Evolutionary conservation across 352 stramenopile genomes (phyloP).

Genomic region (Globisporangium echinulatum): DNA sequence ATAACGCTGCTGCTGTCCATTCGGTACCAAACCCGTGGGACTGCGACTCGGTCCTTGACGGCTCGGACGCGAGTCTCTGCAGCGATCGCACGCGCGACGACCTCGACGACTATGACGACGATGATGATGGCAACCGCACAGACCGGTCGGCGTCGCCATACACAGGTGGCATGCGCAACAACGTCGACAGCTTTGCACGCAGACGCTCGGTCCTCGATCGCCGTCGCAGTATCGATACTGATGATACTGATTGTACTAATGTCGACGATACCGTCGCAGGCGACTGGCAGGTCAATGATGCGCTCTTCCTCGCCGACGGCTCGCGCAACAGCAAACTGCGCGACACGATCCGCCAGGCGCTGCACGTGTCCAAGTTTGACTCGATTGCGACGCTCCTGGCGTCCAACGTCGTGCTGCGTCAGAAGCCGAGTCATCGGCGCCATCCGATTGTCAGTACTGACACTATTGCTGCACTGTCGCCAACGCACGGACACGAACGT

Average conservation of each 20-base stretch:
- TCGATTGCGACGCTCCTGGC: slow-evolving; percentile 85
- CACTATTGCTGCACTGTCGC: neutral
- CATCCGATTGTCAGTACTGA: neutral
- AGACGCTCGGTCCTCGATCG: slow-evolving; percentile 9
- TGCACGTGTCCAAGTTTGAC: slow-evolving; percentile 88
- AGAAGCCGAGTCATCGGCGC: slow-evolving; percentile 20
- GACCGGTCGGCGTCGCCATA: no score
- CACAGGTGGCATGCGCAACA: neutral
- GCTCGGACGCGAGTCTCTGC: slow-evolving; percentile 34
- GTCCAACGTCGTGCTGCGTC: slow-evolving; percentile 61
- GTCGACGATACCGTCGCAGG: slow-evolving; percentile 17
- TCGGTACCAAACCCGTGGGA: slow-evolving; percentile 45
- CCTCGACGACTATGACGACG: slow-evolving; percentile 12
- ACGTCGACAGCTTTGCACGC: slow-evolving; percentile 3
- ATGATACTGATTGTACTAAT: slow-evolving; percentile 13
- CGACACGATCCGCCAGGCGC: slow-evolving; percentile 69
- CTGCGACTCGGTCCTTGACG: slow-evolving; percentile 46
- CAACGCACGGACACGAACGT: neutral
- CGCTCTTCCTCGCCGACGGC: slow-evolving; percentile 85
- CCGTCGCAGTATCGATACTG: slow-evolving; percentile 10
- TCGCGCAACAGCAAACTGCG: slow-evolving; percentile 81
- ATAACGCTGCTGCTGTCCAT: slow-evolving; percentile 1
- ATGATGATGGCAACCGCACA: neutral
- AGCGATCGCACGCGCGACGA: slow-evolving; percentile 36
- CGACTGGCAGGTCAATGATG: slow-evolving; percentile 69